These are phyloP conservation scores for Coemansia sp. DNA, from an alignment of 192 early-diverging fungal genomes.

Conservation along the genomic window DNA sequence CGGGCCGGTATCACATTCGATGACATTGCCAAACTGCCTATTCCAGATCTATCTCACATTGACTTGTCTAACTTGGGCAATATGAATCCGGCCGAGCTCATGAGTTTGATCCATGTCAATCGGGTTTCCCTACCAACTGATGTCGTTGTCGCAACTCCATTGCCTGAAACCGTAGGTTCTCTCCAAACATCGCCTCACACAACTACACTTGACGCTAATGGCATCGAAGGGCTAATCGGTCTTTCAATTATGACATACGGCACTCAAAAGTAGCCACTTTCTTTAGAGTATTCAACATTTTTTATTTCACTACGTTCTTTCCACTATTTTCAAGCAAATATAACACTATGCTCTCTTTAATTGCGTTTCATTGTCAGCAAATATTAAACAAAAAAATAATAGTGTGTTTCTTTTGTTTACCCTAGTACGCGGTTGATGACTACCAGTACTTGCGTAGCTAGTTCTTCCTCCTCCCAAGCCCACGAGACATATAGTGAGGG, in stretches of 20 bases:
- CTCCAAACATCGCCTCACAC: slow-evolving; percentile 30
- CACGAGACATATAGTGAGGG: slow-evolving; percentile 60
- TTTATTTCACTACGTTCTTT: background rate
- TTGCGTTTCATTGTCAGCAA: background rate
- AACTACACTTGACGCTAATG: slow-evolving; percentile 43
- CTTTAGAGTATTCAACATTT: background rate
- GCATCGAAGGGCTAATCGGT: slow-evolving; percentile 43
- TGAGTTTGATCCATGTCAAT: slow-evolving; percentile 40
- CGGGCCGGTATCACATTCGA: slow-evolving; percentile 44
- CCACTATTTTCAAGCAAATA: background rate
- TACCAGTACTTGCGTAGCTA: slow-evolving; percentile 64
- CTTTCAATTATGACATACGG: slow-evolving; percentile 35
- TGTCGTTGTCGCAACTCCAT: background rate
- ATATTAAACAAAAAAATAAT: background rate
- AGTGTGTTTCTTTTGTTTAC: background rate
- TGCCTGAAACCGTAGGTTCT: slow-evolving; percentile 12
- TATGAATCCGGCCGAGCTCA: slow-evolving; percentile 21
- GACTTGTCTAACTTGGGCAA: slow-evolving; percentile 23
- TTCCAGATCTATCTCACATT: slow-evolving; percentile 44
- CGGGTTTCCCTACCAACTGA: slow-evolving; percentile 25
- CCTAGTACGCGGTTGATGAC: slow-evolving; percentile 57
- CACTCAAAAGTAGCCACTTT: slow-evolving; percentile 6
- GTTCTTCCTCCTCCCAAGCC: slow-evolving; percentile 70
- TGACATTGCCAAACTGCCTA: slow-evolving; percentile 45
- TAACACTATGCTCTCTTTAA: background rate